A percentile compares a stretch with the other conserved stretches of the same genome.
These are phyloP conservation scores for Jackrogersella minutella DNA, from an alignment of 495 filamentous ascomycete genomes.

Conservation along the genomic window DNA sequence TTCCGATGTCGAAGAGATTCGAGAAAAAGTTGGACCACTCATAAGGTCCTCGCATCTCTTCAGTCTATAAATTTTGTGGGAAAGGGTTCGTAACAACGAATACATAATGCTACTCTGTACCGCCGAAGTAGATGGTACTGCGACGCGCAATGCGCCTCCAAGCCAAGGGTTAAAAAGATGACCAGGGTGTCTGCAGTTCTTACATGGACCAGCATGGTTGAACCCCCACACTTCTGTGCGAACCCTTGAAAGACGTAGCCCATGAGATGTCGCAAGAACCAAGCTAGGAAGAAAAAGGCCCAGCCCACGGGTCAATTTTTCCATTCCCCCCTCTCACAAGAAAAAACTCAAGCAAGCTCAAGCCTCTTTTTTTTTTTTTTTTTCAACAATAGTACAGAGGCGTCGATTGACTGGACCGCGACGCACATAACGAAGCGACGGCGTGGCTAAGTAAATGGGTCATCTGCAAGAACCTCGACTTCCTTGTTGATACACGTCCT, in stretches of 20 bases:
- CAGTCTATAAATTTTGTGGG: constrained; percentile 27
- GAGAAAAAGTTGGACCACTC: constrained; percentile 16
- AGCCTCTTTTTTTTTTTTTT: constrained; percentile 9
- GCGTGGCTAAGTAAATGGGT: constrained; percentile 30
- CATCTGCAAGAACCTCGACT: constrained; percentile 27
- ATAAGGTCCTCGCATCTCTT: constrained; percentile 5
- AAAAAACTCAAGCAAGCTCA: too few relatives aligned
- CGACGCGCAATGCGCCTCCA: constrained; percentile 33
- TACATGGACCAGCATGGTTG: constrained; percentile 35
- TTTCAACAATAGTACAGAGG: too few relatives aligned
- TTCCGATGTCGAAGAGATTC: constrained; percentile 39
- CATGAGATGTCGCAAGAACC: constrained; percentile 27
- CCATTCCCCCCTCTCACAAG: constrained; percentile 23
- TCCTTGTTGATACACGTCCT: neutral
- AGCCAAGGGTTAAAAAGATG: constrained; percentile 22
- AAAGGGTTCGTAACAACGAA: constrained; percentile 40
- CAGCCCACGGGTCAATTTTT: constrained; percentile 35
- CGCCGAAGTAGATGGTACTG: constrained; percentile 36
- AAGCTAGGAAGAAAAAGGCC: constrained; percentile 3
- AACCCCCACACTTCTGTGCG: constrained; percentile 43
- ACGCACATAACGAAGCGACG: too few relatives aligned
- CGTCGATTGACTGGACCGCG: too few relatives aligned
- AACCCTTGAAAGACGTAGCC: constrained; percentile 24
- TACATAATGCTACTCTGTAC: constrained; percentile 27
- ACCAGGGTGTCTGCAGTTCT: constrained; percentile 16